A percentile compares a stretch with the other conserved stretches of the same genome.
Conservation (phyloP, 225 moss, liverwort and hornwort species). For the Antitrichia curtipendula region DNA sequence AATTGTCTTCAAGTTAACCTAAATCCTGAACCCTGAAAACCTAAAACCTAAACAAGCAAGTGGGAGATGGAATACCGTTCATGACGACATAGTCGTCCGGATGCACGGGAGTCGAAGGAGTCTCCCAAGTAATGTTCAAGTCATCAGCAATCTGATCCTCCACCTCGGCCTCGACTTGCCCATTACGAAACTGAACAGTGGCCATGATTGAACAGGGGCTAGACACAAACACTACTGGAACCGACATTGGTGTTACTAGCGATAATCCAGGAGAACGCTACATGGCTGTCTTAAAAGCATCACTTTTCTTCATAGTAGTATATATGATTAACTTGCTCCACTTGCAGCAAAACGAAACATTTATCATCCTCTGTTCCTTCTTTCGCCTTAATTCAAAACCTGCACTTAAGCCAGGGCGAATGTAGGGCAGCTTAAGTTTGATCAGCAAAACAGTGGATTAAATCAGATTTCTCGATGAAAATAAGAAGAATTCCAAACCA, state of each 20-base stretch:
- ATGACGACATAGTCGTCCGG: constrained; percentile 26
- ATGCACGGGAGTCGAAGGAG: constrained; percentile 28
- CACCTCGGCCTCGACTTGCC: background rate
- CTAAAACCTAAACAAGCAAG: background rate
- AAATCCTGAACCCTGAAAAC: background rate
- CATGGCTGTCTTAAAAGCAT: background rate
- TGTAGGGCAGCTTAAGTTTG: too few species aligned
- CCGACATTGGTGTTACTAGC: background rate
- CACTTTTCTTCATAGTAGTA: background rate
- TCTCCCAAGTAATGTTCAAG: constrained; percentile 35
- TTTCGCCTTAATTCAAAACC: background rate
- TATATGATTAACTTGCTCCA: background rate
- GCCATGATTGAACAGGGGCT: constrained; percentile 2
- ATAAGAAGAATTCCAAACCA: background rate
- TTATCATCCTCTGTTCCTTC: background rate
- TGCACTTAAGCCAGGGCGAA: background rate
- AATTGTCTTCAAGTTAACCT: background rate
- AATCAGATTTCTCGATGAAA: background rate
- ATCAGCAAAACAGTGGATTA: background rate
- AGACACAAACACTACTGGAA: background rate
- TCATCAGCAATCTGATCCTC: constrained; percentile 39
- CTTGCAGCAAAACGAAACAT: background rate
- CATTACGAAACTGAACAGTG: background rate
- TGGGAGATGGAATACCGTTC: constrained; percentile 7
- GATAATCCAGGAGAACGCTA: background rate